Evolutionary conservation across 2,329 filamentous ascomycete genomes (phyloP).

Genomic region (Trichophyton simii): DNA sequence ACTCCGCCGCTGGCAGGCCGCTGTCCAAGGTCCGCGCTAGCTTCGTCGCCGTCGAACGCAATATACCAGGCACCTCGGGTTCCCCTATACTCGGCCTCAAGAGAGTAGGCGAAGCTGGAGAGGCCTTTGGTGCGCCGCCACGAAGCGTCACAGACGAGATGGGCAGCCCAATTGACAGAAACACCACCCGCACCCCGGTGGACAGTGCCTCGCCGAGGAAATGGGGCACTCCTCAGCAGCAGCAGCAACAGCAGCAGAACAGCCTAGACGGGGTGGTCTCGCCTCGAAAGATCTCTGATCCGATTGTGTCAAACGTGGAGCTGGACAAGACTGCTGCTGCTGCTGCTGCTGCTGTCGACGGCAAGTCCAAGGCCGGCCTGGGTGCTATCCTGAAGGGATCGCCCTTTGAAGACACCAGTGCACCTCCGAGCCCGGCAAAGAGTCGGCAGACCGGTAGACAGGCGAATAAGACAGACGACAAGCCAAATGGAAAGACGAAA

Average conservation of each 20-base stretch:
- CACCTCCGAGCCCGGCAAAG: background rate
- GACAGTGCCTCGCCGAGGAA: background rate
- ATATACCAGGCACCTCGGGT: constrained; percentile 4
- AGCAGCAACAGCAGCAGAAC: background rate
- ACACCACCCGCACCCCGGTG: constrained; percentile 9
- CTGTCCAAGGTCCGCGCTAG: constrained; percentile 63
- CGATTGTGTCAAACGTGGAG: background rate
- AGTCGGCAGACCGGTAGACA: background rate
- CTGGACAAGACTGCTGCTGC: background rate
- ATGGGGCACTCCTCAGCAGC: background rate
- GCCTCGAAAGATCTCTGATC: background rate
- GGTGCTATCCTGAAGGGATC: constrained; percentile 23
- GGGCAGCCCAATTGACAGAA: constrained; percentile 17
- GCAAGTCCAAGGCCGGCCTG: constrained; percentile 9
- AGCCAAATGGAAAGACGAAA: background rate
- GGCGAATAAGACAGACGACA: background rate
- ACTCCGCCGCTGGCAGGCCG: constrained; percentile 40
- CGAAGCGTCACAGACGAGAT: constrained; percentile 17
- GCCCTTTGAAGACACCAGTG: constrained; percentile 16
- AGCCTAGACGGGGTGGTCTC: background rate
- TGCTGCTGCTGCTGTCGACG: background rate
- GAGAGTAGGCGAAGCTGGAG: constrained; percentile 27
- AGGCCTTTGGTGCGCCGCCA: constrained; percentile 21
- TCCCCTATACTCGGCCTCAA: constrained; percentile 31
- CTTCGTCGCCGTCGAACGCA: constrained; percentile 57